These are phyloP conservation scores for Plasmodium reichenowi DNA, from an alignment of 169 alveolate genomes.

Conservation along the genomic window DNA sequence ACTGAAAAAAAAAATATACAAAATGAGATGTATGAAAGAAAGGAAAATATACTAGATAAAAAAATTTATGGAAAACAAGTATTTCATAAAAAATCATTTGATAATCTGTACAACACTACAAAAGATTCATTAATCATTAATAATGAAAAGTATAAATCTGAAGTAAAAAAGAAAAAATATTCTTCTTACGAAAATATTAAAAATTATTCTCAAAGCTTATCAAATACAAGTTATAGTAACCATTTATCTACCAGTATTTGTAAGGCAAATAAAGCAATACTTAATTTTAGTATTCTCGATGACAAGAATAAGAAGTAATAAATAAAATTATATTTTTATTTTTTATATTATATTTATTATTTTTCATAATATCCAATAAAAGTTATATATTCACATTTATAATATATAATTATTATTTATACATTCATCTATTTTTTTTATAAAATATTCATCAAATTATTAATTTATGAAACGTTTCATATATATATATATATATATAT, in stretches of 20 bases:
- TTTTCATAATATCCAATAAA: not conserved
- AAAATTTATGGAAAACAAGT: not conserved
- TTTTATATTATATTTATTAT: not conserved
- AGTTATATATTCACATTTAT: not conserved
- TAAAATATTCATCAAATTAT: not conserved
- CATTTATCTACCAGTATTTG: not conserved
- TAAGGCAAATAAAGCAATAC: conserved; percentile 36
- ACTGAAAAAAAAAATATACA: not conserved
- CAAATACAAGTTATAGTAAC: conserved; percentile 12
- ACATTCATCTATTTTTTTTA: not conserved
- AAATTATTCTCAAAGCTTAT: conserved; percentile 26
- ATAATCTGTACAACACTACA: not conserved
- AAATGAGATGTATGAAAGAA: not conserved
- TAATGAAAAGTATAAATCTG: not conserved
- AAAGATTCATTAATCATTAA: not conserved
- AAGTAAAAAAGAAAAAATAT: not conserved
- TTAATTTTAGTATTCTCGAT: conserved; percentile 68
- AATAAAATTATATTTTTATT: not conserved
- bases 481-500: no score
- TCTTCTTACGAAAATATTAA: conserved; percentile 42
- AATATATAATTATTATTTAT: not conserved
- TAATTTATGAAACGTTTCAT: not conserved
- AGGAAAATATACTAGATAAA: not conserved
- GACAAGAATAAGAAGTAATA: conserved; percentile 52
- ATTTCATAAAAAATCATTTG: not conserved